Evolutionary conservation across 495 filamentous ascomycete species (phyloP).

Genomic region (Neurospora tetrasperma): DNA sequence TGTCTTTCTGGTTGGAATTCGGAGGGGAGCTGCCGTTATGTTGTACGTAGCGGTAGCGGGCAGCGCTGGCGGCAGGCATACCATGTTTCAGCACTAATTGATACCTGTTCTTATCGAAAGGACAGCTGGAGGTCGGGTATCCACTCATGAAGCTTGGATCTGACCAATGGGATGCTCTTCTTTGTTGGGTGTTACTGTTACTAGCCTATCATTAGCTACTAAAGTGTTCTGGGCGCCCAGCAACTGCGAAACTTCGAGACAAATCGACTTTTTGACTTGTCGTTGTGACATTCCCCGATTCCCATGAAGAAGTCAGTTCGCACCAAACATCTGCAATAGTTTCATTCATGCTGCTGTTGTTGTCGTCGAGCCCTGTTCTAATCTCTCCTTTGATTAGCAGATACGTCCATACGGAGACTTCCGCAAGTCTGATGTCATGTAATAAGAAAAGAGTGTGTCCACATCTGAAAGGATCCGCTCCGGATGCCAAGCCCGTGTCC

Average conservation of each 20-base stretch:
- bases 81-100: neutral
- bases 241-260: neutral
- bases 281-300: neutral
- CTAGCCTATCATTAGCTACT: neutral
- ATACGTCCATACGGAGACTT: neutral
- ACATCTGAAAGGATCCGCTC: neutral
- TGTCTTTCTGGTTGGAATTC: neutral
- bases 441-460: neutral
- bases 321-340: neutral
- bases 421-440: neutral
- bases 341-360: neutral
- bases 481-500: neutral
- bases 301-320: neutral
- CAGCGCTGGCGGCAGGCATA: neutral
- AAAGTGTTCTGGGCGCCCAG: neutral
- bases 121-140: constrained; percentile 18
- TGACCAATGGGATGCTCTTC: neutral
- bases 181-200: neutral
- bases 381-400: neutral
- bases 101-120: constrained; percentile 26
- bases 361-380: neutral
- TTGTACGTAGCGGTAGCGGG: neutral
- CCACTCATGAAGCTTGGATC: neutral
- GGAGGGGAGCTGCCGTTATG: neutral
- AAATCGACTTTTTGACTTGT: neutral